A percentile compares a stretch with the other conserved stretches of the same genome.
phyloP scores from a whole-genome alignment of 306 rosid species.

The Myrica gale region DNA sequence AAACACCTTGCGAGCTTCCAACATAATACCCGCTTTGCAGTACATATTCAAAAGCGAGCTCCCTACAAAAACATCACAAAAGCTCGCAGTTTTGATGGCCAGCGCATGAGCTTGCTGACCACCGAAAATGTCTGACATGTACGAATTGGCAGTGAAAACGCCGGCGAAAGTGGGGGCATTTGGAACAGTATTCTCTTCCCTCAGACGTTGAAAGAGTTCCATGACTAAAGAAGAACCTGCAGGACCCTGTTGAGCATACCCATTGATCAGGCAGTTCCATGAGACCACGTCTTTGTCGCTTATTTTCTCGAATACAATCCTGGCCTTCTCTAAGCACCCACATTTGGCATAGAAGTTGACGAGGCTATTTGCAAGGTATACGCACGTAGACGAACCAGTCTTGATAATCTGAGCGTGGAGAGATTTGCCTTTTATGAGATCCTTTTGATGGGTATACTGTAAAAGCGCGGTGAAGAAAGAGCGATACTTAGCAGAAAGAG shows the following conservation, averaged over 20 bases:
- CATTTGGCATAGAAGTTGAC: constrained; percentile 64
- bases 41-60: constrained; percentile 67
- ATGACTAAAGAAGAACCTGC: constrained; percentile 32
- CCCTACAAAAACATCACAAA: constrained; percentile 65
- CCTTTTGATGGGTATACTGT: constrained; percentile 37
- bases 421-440: constrained; percentile 38
- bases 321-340: constrained; percentile 43
- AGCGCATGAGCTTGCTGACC: constrained; percentile 54
- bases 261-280: constrained; percentile 85
- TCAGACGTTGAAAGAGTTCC: constrained; percentile 57
- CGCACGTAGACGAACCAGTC: constrained; percentile 30
- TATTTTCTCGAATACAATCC: constrained; percentile 42
- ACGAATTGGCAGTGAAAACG: constrained; percentile 54
- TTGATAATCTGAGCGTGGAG: constrained; percentile 60
- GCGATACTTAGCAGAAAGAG: constrained; percentile 30
- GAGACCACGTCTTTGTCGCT: constrained; percentile 53
- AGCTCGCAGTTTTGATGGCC: constrained; percentile 50
- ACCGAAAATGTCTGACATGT: constrained; percentile 21
- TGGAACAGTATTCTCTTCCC: constrained; percentile 38
- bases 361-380: constrained; percentile 51
- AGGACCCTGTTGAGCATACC: constrained; percentile 47
- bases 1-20: constrained; percentile 67
- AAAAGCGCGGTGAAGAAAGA: constrained; percentile 32
- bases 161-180: constrained; percentile 70
- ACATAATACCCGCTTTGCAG: constrained; percentile 50